Evolutionary conservation across 192 early-diverging fungal genomes (phyloP).

Genomic region (Backusella parvicylindrica): DNA sequence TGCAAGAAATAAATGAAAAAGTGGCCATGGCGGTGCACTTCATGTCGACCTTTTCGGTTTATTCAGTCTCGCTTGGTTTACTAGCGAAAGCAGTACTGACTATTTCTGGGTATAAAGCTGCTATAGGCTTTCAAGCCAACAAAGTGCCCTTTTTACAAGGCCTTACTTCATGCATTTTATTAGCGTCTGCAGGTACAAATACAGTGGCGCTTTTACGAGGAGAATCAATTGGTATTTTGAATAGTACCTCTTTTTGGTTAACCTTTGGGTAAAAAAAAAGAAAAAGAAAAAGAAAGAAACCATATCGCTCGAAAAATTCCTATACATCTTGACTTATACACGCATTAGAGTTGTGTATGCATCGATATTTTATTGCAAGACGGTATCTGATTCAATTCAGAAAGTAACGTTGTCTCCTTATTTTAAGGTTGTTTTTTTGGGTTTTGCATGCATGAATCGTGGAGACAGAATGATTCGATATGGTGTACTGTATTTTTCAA

Average conservation of each 20-base stretch:
- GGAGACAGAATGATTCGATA: background rate
- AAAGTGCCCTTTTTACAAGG: background rate
- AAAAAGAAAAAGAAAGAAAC: background rate
- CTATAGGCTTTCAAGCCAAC: background rate
- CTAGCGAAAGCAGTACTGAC: background rate
- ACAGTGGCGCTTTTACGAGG: background rate
- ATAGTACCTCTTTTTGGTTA: background rate
- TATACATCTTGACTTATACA: background rate
- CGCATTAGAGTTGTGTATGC: background rate
- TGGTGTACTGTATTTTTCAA: too few relatives aligned
- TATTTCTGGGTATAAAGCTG: background rate
- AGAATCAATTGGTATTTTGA: background rate
- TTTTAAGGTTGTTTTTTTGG: background rate
- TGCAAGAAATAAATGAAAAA: background rate
- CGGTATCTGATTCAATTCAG: background rate
- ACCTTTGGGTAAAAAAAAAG: background rate
- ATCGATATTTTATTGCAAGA: background rate
- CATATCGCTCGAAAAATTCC: background rate
- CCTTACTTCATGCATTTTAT: background rate
- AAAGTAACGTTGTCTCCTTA: background rate
- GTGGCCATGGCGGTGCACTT: background rate
- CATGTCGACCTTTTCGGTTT: background rate
- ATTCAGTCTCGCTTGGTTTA: background rate
- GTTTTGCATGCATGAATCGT: background rate
- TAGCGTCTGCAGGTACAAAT: background rate